phyloP scores from a whole-genome alignment of 139 green algal genomes.

The Tetradesmus obliquus region DNA sequence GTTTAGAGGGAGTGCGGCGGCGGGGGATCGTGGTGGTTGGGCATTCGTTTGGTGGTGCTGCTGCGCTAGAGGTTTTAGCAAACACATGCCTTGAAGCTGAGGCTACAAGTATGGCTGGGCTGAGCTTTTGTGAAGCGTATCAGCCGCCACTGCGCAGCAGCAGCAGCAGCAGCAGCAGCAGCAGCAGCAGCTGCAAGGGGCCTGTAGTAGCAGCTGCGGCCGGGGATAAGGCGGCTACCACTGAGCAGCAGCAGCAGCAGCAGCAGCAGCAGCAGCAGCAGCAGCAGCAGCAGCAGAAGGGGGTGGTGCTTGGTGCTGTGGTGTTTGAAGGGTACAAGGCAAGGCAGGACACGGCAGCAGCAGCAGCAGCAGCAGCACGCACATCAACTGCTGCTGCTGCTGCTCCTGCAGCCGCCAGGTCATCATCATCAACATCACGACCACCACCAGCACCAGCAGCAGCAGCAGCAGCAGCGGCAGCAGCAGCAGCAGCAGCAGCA shows the following conservation, averaged over 20 bases:
- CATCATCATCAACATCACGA: too few species aligned
- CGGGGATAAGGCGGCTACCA: not conserved
- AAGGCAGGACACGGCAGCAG: not conserved
- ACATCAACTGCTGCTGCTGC: not conserved
- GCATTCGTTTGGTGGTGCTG: slow-evolving; percentile 7
- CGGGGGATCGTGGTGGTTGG: slow-evolving; percentile 14
- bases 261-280: not conserved
- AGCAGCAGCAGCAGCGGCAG: not conserved
- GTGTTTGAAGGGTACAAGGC: slow-evolving; percentile 10
- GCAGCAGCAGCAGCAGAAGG: not conserved
- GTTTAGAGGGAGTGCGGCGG: not conserved
- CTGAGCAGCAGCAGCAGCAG: not conserved
- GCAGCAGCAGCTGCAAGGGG: not conserved
- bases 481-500: not conserved
- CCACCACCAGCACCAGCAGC: too few species aligned
- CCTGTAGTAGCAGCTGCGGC: not conserved
- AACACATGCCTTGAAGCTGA: not conserved
- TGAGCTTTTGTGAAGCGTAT: slow-evolving; percentile 10
- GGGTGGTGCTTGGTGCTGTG: not conserved
- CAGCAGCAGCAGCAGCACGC: not conserved
- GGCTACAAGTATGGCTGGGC: not conserved
- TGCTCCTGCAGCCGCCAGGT: not conserved
- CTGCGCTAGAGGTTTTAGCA: not conserved
- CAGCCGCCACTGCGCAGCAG: slow-evolving; percentile 11
- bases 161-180: not conserved